Conservation (phyloP, 164 flowering plant genomes). For the Annona squamosa region DNA sequence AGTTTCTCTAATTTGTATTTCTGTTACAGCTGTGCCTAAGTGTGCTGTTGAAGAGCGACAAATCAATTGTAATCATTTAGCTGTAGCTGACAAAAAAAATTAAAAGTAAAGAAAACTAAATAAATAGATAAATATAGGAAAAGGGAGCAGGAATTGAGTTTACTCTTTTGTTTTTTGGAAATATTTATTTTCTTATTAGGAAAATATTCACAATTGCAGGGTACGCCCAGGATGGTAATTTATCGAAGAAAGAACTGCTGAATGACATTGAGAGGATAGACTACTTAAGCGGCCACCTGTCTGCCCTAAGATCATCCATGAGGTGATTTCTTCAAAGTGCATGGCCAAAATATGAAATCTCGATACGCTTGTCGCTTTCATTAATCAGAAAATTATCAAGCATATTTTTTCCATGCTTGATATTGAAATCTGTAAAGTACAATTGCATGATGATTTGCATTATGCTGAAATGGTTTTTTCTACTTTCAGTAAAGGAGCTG, state of each 20-base stretch:
- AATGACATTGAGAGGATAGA: slow-evolving; percentile 1
- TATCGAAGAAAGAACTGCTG: not conserved
- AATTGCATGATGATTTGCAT: not conserved
- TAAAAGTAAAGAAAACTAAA: too few species aligned
- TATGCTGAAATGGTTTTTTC: not conserved
- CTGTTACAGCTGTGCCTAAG: too few species aligned
- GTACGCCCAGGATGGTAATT: not conserved
- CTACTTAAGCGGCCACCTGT: slow-evolving; percentile 3
- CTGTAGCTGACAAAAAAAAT: too few species aligned
- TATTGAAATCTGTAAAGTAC: not conserved
- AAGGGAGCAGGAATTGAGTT: too few species aligned
- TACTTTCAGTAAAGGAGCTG: slow-evolving; percentile 8
- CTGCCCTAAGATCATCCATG: not conserved
- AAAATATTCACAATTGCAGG: not conserved
- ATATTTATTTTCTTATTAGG: not conserved
- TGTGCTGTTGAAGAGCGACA: too few species aligned
- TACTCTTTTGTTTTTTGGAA: not conserved
- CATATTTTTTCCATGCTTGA: not conserved
- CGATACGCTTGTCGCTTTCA: not conserved
- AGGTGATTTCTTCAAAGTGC: not conserved
- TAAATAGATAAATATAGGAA: too few species aligned
- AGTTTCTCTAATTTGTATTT: too few species aligned
- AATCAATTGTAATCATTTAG: too few species aligned
- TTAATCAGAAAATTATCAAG: not conserved
- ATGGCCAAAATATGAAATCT: not conserved